These are phyloP conservation scores for Paramecium pentaurelia DNA, from an alignment of 73 alveolate genomes.

Conservation along the genomic window DNA sequence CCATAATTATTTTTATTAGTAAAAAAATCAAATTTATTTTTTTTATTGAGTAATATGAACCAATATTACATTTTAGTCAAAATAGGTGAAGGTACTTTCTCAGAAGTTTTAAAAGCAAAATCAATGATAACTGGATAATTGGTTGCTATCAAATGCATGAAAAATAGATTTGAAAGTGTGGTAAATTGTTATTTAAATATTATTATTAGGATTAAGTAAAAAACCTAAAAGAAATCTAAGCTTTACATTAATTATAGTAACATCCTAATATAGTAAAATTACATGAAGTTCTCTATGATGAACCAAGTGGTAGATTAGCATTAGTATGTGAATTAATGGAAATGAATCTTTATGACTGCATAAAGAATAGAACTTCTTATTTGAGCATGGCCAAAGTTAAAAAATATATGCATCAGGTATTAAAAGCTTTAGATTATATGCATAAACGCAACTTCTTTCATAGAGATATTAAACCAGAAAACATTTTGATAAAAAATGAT, in stretches of 20 bases:
- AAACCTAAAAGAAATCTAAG: slow-evolving; percentile 85
- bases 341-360: slow-evolving; percentile 83
- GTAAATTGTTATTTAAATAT: slow-evolving; percentile 69
- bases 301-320: slow-evolving; percentile 72
- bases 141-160: slow-evolving; percentile 92
- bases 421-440: slow-evolving; percentile 77
- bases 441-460: slow-evolving; percentile 72
- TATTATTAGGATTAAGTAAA: slow-evolving; percentile 33
- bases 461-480: slow-evolving; percentile 62
- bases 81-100: slow-evolving; percentile 86
- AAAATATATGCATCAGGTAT: slow-evolving; percentile 72
- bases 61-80: slow-evolving; percentile 26
- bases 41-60: background rate
- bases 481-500: slow-evolving; percentile 67
- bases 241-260: slow-evolving; percentile 84
- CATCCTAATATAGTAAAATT: slow-evolving; percentile 86
- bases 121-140: slow-evolving; percentile 78
- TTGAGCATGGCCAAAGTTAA: slow-evolving; percentile 80
- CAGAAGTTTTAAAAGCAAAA: slow-evolving; percentile 83
- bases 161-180: slow-evolving; percentile 66
- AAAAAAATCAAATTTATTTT: background rate
- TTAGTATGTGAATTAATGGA: slow-evolving; percentile 89
- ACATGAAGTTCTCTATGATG: slow-evolving; percentile 84
- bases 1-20: slow-evolving; percentile 73
- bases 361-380: slow-evolving; percentile 75